These are phyloP conservation scores for Endocalyx cinctus DNA, from an alignment of 2,329 filamentous ascomycete species.

Conservation along the genomic window DNA sequence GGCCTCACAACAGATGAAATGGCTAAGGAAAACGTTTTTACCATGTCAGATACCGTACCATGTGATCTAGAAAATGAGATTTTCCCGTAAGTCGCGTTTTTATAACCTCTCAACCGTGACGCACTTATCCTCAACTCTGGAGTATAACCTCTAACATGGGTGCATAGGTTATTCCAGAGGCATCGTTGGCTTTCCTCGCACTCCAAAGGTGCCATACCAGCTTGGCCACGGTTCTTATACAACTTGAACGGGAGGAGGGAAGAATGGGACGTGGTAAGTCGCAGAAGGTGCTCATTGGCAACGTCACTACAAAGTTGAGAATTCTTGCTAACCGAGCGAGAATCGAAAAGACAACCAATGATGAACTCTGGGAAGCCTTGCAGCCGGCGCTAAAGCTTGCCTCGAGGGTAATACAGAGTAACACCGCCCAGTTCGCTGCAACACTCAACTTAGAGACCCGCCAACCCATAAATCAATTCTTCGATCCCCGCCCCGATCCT, in stretches of 20 bases:
- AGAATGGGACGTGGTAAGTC: conserved; percentile 21
- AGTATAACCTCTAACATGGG: no score
- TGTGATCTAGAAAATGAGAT: conserved; percentile 13
- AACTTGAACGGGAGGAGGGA: conserved; percentile 15
- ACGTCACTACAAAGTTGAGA: no score
- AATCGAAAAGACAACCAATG: conserved; percentile 17
- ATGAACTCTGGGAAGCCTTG: conserved; percentile 20
- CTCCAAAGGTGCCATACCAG: conserved; percentile 6
- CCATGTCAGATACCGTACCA: conserved; percentile 11
- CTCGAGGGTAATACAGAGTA: conserved; percentile 10
- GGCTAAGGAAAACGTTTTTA: conserved; percentile 11
- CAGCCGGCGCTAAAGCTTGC: conserved; percentile 21
- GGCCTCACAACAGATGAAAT: conserved; percentile 25
- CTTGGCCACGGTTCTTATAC: conserved; percentile 16
- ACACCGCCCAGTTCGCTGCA: no score
- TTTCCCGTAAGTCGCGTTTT: conserved; percentile 22
- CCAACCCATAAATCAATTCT: neutral
- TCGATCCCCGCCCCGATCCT: conserved; percentile 3
- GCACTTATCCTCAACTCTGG: no score
- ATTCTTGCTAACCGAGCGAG: no score
- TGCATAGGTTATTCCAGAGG: conserved; percentile 16
- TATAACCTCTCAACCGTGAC: neutral
- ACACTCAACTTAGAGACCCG: no score
- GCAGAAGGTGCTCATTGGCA: no score
- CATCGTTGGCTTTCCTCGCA: conserved; percentile 7